Evolutionary conservation across 1,284 basidiomycete genomes (phyloP).

Genomic region (Fomes fomentarius): DNA sequence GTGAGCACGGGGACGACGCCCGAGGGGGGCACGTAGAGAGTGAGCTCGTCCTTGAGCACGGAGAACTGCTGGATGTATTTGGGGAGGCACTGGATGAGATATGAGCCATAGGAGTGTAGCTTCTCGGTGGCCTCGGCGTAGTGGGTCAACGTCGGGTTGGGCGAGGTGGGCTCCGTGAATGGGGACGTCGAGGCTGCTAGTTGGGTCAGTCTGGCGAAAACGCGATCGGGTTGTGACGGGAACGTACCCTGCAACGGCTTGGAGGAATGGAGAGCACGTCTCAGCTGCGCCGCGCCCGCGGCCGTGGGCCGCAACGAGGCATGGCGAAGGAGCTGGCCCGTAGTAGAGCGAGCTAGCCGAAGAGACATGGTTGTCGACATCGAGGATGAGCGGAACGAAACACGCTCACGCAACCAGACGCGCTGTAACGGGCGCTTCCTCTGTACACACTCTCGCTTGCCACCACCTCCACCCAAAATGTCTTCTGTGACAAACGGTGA

Average conservation of each 20-base stretch:
- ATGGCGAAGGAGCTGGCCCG: constrained; percentile 41
- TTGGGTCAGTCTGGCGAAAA: background rate
- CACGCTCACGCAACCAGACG: constrained; percentile 13
- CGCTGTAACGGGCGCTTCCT: constrained; percentile 17
- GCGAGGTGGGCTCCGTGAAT: constrained; percentile 85
- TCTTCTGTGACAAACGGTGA: constrained; percentile 19
- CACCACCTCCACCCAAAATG: constrained; percentile 20
- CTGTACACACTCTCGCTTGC: constrained; percentile 13
- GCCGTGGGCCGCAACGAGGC: constrained; percentile 30
- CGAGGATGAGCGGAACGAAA: constrained; percentile 24
- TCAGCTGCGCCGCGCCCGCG: constrained; percentile 26
- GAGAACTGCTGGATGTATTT: constrained; percentile 98
- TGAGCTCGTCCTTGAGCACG: constrained; percentile 97
- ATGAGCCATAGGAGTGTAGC: constrained; percentile 89
- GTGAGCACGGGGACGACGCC: constrained; percentile 86
- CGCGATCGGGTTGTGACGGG: background rate
- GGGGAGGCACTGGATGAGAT: constrained; percentile 88
- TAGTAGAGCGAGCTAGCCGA: constrained; percentile 49
- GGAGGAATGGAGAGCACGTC: constrained; percentile 47
- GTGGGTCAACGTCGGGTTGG: constrained; percentile 77
- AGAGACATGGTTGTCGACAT: constrained; percentile 50
- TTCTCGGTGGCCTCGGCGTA: constrained; percentile 73
- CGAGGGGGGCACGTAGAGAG: constrained; percentile 85
- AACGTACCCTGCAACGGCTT: constrained; percentile 50
- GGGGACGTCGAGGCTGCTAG: constrained; percentile 69